Base-by-base conservation (phyloP, 2,329 filamentous ascomycete genomes). In the Cercospora brassicicola region DNA sequence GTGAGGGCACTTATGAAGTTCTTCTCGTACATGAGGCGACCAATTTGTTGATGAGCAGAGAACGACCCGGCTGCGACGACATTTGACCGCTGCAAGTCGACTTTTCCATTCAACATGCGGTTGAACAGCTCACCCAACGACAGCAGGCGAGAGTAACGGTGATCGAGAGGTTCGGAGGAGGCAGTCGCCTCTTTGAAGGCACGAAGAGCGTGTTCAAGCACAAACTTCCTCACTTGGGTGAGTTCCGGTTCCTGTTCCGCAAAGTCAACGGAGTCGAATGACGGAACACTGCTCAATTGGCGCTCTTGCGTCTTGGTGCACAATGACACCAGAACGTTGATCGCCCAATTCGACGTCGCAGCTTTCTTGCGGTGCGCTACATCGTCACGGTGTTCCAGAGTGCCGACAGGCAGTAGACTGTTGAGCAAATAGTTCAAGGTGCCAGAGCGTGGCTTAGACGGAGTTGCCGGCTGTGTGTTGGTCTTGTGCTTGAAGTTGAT, bases 401-500 rank as follows among this genome's bases (percentile, higher is more conserved):
- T 91, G 77, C 82, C 90, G 77, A 89, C 81, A 3, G 89, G 88
- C 48, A 91, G 85, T 18, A 99, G 84, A 68, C 91, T 91, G 73
- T 91, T 93, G 59, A 99, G 87, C 39, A 99, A 85, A 76, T 99
- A 99, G 79, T 98, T 97, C 70, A 99, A 84, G 53, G 98, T 91
- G 70, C 91, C 93, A 10, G 94, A 94, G 48, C 95, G 89, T 65
- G 95, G 95, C 80, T 98, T 98, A 15, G 96, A 94, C 4, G 95
- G 95, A 1, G 95, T 98, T 64, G 89, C 89, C 10, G 90, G 90
- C 73, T 92, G 90, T 55, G 93, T 86, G 57, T 94, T 92, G 6
- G 92, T 90, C 76, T 94, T 97, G 69, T 94, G 90, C 73, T 96
- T 98, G 82, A 97, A 99, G 79, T 97, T 98, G 83, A 99, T 97